A percentile compares a stretch with the other conserved stretches of the same genome.
These are phyloP conservation scores for Paracamarosporium sp. DNA, from an alignment of 2,329 filamentous ascomycete genomes.

Conservation along the genomic window DNA sequence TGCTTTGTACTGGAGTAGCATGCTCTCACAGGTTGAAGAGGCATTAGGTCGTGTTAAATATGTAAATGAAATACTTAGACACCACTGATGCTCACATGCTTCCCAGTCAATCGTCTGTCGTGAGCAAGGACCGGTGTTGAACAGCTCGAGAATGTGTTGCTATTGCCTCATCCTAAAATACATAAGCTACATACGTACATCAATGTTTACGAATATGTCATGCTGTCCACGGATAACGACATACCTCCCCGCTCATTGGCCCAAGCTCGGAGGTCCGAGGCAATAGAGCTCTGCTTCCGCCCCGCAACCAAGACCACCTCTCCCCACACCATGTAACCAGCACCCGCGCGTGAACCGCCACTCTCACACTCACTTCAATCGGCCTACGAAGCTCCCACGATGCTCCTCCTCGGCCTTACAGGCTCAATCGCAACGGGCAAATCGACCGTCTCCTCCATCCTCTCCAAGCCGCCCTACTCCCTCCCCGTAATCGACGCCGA, in stretches of 20 bases:
- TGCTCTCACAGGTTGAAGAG: not conserved
- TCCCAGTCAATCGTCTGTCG: not conserved
- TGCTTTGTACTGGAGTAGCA: not conserved
- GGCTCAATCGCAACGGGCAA: conserved; percentile 98
- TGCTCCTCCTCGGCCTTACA: conserved; percentile 95
- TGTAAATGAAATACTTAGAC: not conserved
- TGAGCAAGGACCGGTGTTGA: not conserved
- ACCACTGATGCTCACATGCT: not conserved
- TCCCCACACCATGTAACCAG: conserved; percentile 15
- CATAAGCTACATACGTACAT: too few relatives aligned
- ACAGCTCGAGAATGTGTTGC: not conserved
- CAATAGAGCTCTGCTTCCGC: conserved; percentile 13
- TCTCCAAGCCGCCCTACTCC: conserved; percentile 79
- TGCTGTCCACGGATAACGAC: too few relatives aligned
- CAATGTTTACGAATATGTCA: too few relatives aligned
- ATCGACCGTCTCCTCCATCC: conserved; percentile 88
- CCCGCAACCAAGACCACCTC: conserved; percentile 10
- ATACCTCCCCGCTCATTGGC: conserved; percentile 9
- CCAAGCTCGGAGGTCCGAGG: conserved; percentile 21
- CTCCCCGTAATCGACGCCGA: conserved; percentile 95
- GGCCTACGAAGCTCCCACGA: conserved; percentile 46
- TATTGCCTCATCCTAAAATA: not conserved
- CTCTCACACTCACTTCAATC: too few relatives aligned
- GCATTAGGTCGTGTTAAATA: not conserved
- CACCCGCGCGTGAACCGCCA: not conserved